A percentile compares a stretch with the other conserved stretches of the same genome.
Evolutionary conservation across 2,329 filamentous ascomycete species (phyloP).

Genomic region (Colletotrichum brevisporum): DNA sequence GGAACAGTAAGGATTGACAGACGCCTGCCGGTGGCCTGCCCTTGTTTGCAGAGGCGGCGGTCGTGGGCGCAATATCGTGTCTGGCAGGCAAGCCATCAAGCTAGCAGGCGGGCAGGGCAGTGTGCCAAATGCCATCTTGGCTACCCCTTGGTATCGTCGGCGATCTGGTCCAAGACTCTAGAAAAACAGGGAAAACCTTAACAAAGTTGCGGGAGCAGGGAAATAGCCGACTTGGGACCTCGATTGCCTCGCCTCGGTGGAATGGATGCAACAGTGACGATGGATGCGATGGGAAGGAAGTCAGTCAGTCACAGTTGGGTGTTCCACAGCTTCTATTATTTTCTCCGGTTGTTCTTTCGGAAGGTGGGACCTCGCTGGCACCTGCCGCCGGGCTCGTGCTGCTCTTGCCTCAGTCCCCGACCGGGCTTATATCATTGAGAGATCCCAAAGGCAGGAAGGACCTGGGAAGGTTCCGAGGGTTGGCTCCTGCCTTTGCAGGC

Average conservation of each 20-base stretch:
- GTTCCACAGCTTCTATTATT: not conserved
- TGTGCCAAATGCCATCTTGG: slow-evolving; percentile 1
- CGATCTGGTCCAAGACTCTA: not conserved
- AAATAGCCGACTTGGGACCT: slow-evolving; percentile 9
- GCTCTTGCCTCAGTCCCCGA: slow-evolving; percentile 6
- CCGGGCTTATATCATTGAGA: slow-evolving; percentile 6
- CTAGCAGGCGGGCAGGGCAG: not conserved
- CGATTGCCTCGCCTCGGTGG: not conserved
- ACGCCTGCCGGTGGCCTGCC: not conserved
- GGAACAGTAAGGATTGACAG: not conserved
- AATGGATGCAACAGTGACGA: not conserved
- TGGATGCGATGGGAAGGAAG: slow-evolving; percentile 14
- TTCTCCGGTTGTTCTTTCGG: slow-evolving; percentile 16
- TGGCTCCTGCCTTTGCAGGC: not conserved
- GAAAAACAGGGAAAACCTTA: not conserved
- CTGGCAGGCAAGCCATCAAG: not conserved
- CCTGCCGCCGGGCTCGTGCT: not conserved
- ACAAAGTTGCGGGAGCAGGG: slow-evolving; percentile 7
- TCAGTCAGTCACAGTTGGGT: slow-evolving; percentile 7
- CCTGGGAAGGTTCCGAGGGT: no score
- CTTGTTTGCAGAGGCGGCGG: no score
- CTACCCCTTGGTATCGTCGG: slow-evolving; percentile 6
- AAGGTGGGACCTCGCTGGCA: slow-evolving; percentile 14
- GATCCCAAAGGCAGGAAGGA: slow-evolving; percentile 3
- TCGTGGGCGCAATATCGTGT: not conserved